Evolutionary conservation across 139 green algal species (phyloP).

Genomic region (Picochlorum sp.): DNA sequence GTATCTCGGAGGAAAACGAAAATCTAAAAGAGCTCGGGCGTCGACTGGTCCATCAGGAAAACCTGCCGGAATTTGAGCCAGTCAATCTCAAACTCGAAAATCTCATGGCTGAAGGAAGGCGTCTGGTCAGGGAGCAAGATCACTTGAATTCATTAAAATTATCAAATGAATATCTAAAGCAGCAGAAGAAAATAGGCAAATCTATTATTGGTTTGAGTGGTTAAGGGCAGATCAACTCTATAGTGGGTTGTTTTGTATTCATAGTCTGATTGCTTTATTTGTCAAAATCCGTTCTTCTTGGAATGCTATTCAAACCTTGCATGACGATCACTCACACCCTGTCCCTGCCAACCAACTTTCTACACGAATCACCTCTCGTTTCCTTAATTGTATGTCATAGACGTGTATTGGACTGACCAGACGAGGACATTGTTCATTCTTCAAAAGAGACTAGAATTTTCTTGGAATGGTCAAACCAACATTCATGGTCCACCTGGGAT

Average conservation of each 20-base stretch:
- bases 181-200: conserved; percentile 3
- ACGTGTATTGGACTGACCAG: no score
- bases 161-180: conserved; percentile 76
- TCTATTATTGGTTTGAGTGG: conserved; percentile 23
- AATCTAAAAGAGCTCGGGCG: conserved; percentile 33
- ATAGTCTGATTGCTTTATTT: no score
- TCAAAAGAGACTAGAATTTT: no score
- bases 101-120: conserved; percentile 49
- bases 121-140: conserved; percentile 87
- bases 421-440: no score
- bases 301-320: conserved; percentile 53
- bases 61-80: conserved; percentile 50
- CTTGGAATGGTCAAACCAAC: no score
- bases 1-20: conserved; percentile 33
- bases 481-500: no score
- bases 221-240: not conserved
- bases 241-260: no score
- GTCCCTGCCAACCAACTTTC: conserved; percentile 36
- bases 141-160: conserved; percentile 95
- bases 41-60: conserved; percentile 27
- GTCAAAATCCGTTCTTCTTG: conserved; percentile 33
- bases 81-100: conserved; percentile 40
- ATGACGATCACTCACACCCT: conserved; percentile 5
- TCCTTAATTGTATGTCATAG: no score
- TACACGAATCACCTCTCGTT: not conserved